Base-by-base conservation (phyloP, 345 rosid species). In the Turritis glabra region DNA sequence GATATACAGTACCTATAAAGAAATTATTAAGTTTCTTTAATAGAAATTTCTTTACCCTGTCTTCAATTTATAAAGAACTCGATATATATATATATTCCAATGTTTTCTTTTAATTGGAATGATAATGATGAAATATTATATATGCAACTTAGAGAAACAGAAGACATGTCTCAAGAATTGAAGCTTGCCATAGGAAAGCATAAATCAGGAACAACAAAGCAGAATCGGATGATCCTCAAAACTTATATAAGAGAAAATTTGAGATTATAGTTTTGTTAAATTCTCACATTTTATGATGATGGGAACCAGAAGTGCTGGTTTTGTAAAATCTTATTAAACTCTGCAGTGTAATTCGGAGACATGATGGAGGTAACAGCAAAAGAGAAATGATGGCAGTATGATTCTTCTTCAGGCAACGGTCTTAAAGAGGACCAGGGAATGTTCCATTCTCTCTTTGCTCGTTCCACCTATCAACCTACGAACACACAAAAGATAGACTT, bases 361-460 rank as follows among this genome's bases (percentile, higher is more conserved):
- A 59, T 61, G 66, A 56, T 55, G 61, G 48, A 47, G 12, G 72
- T 46, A 56, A 70, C 68, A 57, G 52, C 66, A 53, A 68, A 68
- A 61, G 53, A 70, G 10, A 54, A 51, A 15, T 40, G 63, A 51
- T 29, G 54, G 48, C 46, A 26, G 9, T 33, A 56, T 15, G 64
- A 58, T 50, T 69, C 17, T 72, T 71, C 72, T 60, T 69, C 30
- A 37, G n/a, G 52, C 18, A 37, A 15, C 78, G 19, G 48, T 61
- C 78, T 86, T 89, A 94, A 77, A 94, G 97, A 58, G 96, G 98
- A 43, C 97, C 97, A 2, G 98, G 97, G 80, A 94, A 94, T 32
- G 97, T 90, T 60, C 97, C 97, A 57, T 91, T 88, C 84, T 88
- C 97, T 87, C 98, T 84, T 76, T 94, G 98, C 83, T 94, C 98